Base-by-base conservation (phyloP, 2,329 filamentous ascomycete species). In the Colletotrichum sp. region DNA sequence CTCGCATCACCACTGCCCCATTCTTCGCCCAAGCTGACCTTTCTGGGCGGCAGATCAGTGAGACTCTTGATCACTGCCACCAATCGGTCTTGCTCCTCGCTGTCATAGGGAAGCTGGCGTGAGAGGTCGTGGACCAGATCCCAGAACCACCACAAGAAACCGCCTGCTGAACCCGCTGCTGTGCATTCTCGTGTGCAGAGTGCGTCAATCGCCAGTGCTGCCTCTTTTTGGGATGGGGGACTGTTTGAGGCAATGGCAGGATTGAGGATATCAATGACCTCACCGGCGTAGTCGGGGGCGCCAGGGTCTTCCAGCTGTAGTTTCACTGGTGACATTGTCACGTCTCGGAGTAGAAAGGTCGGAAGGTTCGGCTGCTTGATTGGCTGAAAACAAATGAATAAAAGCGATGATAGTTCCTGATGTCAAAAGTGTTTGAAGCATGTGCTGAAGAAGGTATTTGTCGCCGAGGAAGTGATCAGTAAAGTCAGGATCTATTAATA, bases 71-170 rank as follows among this genome's bases (percentile, higher is more conserved):
- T 58, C 8, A 58, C 26, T 7, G 21, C 21, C 8, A 15, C 55
- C 15, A 58, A 12, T 21, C 26, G 72, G 18, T 79, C 75, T 16
- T 80, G 78, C 52, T 78, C 71, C 3, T 43, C 38, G 32, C 72
- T 74, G 32, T 78, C 66, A 55, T 77, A 71, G 13, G 79, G 77
- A 38, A 80, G 13, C 48, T 79, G 78, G n/a, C 78, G 76, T 21
- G 77, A 57, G 18, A 80, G 63, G 6, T 77, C 68, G 32, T 80
- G 79, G 13, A 80, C 18, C 3, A 80, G 76, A 34, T 80, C 78
- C 79, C 79, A 79, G 68, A 80, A 79, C 71, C 79, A 77, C 71
- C 75, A 79, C 9, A 80, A 65, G 21, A 80, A 80, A 8, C 32
- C 48, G 2, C 58, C 74, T 24, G 65, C 74, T 5, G 66, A 60